A percentile compares a stretch with the other conserved stretches of the same genome.
Conservation (phyloP, 1,284 basidiomycete genomes). For the Ganoderma multipileum region DNA sequence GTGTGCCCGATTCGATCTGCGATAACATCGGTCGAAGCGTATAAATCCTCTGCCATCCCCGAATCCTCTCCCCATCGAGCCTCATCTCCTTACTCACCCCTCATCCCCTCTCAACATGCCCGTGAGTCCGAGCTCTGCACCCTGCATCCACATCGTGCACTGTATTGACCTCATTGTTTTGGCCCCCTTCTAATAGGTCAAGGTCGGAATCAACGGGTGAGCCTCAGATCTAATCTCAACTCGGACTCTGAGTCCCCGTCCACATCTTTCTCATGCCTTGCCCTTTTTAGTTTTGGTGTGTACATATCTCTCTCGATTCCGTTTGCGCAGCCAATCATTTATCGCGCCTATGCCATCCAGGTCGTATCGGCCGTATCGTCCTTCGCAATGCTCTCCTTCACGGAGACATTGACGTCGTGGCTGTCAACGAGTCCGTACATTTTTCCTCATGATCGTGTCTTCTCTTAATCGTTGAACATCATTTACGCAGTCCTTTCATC, state of each 20-base stretch:
- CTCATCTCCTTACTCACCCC: conserved; percentile 15
- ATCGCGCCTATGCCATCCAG: conserved; percentile 39
- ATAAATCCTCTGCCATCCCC: conserved; percentile 10
- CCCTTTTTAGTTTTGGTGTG: conserved; percentile 66
- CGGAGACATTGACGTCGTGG: conserved; percentile 82
- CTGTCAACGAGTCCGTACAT: conserved; percentile 84
- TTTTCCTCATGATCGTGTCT: conserved; percentile 9
- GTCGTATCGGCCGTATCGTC: conserved; percentile 98
- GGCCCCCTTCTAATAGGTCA: conserved; percentile 52
- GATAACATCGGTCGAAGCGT: conserved; percentile 23
- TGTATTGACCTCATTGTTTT: conserved; percentile 7
- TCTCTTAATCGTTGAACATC: not conserved
- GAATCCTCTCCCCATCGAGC: conserved; percentile 13
- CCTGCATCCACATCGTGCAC: not conserved
- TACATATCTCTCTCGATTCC: not conserved
- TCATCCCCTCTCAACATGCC: conserved; percentile 27
- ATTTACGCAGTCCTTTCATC: conserved; percentile 84
- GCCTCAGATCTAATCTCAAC: conserved; percentile 20
- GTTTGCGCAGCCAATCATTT: not conserved
- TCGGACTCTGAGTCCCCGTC: conserved; percentile 8
- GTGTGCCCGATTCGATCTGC: conserved; percentile 17
- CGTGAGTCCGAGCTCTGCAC: too few species aligned
- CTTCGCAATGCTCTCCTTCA: conserved; percentile 91
- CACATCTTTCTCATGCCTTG: conserved; percentile 30
- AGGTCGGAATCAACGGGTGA: conserved; percentile 94